Evolutionary conservation across 768 basidiomycete species (phyloP).

Genomic region (Guyanaporus albipodus): DNA sequence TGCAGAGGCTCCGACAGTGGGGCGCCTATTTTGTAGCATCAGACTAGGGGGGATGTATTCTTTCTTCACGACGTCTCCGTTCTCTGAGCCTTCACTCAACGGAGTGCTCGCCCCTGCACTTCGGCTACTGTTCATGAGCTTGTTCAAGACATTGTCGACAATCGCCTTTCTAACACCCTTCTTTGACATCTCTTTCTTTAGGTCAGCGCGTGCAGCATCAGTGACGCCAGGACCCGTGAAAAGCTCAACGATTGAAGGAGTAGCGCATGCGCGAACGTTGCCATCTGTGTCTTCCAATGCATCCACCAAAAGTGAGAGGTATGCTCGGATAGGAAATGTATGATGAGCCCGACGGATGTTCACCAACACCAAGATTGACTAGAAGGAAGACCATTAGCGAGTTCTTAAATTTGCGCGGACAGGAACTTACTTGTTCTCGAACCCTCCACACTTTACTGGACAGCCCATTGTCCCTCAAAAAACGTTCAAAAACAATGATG

Average conservation of each 20-base stretch:
- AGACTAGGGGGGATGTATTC: constrained; percentile 78
- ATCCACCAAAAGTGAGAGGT: constrained; percentile 75
- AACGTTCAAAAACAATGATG: constrained; percentile 63
- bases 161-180: constrained; percentile 86
- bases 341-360: constrained; percentile 68
- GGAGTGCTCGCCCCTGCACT: constrained; percentile 40
- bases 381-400: constrained; percentile 2
- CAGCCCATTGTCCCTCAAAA: constrained; percentile 67
- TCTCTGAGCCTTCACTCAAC: constrained; percentile 60
- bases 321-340: constrained; percentile 77
- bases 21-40: constrained; percentile 49
- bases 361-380: constrained; percentile 67
- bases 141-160: constrained; percentile 71
- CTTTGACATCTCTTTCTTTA: constrained; percentile 88
- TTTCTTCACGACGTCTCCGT: constrained; percentile 37
- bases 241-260: constrained; percentile 74
- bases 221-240: constrained; percentile 82
- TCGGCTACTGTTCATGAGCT: constrained; percentile 48
- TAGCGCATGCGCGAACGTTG: constrained; percentile 83
- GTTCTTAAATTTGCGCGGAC: background rate
- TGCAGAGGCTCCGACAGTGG: constrained; percentile 35
- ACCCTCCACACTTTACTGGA: constrained; percentile 83
- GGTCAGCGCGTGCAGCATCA: constrained; percentile 84
- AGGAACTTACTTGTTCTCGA: constrained; percentile 70
- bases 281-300: constrained; percentile 88